phyloP scores from a whole-genome alignment of 129 eudicot genomes.

The Artemisia tridentata region DNA sequence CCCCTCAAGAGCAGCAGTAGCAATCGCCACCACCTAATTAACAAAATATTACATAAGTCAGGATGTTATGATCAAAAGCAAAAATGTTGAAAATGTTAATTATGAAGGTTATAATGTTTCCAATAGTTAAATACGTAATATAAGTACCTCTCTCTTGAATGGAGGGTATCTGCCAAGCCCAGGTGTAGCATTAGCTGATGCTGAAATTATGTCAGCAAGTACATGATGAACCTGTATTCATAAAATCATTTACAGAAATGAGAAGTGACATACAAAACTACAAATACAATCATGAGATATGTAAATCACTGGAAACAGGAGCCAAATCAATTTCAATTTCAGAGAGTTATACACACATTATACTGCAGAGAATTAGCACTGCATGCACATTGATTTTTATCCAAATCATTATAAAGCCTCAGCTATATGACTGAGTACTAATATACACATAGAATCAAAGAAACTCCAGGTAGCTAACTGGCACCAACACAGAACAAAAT shows the following conservation, averaged over 20 bases:
- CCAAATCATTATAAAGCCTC: no score
- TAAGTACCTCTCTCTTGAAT: conserved; percentile 87
- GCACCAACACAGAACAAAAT: conserved; percentile 6
- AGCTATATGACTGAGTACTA: neutral
- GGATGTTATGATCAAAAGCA: neutral
- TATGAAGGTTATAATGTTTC: neutral
- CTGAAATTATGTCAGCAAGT: conserved; percentile 85
- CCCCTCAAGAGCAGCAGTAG: conserved; percentile 83
- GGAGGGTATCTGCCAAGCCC: conserved; percentile 99
- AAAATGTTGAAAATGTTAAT: neutral
- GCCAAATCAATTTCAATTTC: no score
- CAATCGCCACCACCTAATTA: conserved; percentile 83
- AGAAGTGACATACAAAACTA: no score
- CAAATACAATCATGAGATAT: no score
- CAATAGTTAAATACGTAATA: conserved; percentile 8
- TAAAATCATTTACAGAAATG: conserved; percentile 2
- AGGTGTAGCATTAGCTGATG: conserved; percentile 95
- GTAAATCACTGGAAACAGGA: no score
- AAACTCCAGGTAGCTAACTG: conserved; percentile 3
- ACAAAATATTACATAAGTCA: neutral
- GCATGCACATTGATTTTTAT: no score
- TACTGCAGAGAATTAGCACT: no score
- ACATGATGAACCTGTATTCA: conserved; percentile 86
- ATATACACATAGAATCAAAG: conserved; percentile 5
- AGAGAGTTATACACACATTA: no score